phyloP scores from a whole-genome alignment of 2,329 filamentous ascomycete species.

The Diaporthe sp. region DNA sequence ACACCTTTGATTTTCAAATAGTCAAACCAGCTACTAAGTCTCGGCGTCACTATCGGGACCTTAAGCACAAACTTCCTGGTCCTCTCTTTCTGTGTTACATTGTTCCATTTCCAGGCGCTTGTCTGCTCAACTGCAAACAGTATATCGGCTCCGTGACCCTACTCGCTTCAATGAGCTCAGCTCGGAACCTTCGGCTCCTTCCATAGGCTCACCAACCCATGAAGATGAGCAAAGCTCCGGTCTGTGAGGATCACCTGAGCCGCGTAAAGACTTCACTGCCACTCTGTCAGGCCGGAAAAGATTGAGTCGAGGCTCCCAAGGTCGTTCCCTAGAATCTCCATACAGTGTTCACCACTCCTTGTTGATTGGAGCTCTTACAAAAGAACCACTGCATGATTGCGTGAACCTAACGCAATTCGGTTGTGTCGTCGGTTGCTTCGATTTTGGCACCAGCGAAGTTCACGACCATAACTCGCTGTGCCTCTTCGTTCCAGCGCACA shows the following conservation, averaged over 20 bases:
- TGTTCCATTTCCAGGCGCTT: neutral
- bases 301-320: neutral
- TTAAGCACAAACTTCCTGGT: neutral
- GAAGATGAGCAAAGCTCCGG: neutral
- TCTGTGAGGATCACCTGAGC: neutral
- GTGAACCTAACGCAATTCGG: neutral
- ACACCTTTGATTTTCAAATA: neutral
- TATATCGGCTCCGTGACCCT: neutral
- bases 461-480: neutral
- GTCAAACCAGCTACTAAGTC: neutral
- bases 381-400: neutral
- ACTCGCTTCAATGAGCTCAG: neutral
- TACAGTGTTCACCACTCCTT: neutral
- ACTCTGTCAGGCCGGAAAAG: neutral
- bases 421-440: neutral
- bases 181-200: neutral
- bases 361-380: neutral
- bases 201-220: neutral
- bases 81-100: neutral
- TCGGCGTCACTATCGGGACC: neutral
- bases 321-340: neutral
- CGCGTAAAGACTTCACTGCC: neutral
- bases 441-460: neutral
- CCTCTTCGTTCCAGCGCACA: neutral
- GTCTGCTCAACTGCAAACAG: neutral